Conservation (phyloP, 2,329 filamentous ascomycete species). For the Chaetomiaceae sp. region DNA sequence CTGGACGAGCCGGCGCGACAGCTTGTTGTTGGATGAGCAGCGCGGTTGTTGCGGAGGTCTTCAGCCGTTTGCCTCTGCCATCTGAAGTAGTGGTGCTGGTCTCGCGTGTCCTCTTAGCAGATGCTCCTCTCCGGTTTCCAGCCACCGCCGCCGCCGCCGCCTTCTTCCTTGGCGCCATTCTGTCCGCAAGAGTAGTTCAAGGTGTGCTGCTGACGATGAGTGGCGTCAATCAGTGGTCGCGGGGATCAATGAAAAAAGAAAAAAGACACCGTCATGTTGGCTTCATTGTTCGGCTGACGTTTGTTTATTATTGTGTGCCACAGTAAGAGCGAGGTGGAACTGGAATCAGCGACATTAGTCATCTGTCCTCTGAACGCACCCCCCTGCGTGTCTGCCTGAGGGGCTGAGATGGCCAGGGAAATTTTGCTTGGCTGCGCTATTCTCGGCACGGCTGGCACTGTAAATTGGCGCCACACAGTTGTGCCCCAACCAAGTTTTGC, state of each 20-base stretch:
- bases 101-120: conserved; percentile 6
- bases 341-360: too few relatives aligned
- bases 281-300: too few relatives aligned
- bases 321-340: too few relatives aligned
- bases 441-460: too few relatives aligned
- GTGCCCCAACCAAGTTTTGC: not conserved
- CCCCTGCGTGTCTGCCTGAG: too few relatives aligned
- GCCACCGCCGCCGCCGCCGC: not conserved
- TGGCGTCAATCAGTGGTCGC: not conserved
- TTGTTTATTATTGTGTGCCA: too few relatives aligned
- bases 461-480: too few relatives aligned
- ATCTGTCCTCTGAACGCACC: too few relatives aligned
- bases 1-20: not conserved
- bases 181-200: not conserved
- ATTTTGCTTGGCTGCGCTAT: conserved; percentile 3
- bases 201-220: not conserved
- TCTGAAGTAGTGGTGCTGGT: not conserved
- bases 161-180: conserved; percentile 7
- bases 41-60: not conserved
- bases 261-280: too few relatives aligned
- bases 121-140: not conserved
- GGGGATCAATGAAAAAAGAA: too few relatives aligned
- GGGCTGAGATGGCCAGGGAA: too few relatives aligned
- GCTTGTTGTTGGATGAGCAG: not conserved
- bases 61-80: conserved; percentile 2